phyloP scores from a whole-genome alignment of 2,329 filamentous ascomycete species.

The Sphaceloma murrayae region DNA sequence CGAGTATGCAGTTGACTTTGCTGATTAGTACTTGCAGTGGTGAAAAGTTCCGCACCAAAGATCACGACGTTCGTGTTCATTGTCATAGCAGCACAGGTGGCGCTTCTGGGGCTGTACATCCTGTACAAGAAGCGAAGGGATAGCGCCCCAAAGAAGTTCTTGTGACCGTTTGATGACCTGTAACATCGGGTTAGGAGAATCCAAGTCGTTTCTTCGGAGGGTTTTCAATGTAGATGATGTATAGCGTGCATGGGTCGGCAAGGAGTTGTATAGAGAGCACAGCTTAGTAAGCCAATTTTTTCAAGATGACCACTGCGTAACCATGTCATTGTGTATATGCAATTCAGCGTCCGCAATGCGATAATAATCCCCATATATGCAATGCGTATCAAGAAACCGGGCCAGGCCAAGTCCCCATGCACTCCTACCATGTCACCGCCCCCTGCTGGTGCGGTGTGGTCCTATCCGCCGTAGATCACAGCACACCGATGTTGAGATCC shows the following conservation, averaged over 20 bases:
- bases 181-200: no score
- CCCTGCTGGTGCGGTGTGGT: no score
- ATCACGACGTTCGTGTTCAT: conserved; percentile 58
- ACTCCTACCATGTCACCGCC: no score
- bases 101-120: conserved; percentile 60
- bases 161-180: no score
- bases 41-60: conserved; percentile 45
- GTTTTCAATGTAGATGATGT: no score
- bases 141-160: conserved; percentile 80
- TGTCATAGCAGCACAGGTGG: conserved; percentile 63
- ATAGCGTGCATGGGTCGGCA: no score
- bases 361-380: background rate
- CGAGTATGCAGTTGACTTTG: background rate
- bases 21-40: conserved; percentile 34
- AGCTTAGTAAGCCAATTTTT: background rate
- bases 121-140: conserved; percentile 71
- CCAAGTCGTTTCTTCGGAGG: no score
- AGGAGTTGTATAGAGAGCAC: no score
- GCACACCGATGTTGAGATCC: background rate
- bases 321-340: no score
- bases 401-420: no score
- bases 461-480: no score
- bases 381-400: background rate
- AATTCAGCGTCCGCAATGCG: background rate
- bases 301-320: no score